phyloP scores from a whole-genome alignment of 768 basidiomycete genomes.

The Amanita pseudoporphyria region DNA sequence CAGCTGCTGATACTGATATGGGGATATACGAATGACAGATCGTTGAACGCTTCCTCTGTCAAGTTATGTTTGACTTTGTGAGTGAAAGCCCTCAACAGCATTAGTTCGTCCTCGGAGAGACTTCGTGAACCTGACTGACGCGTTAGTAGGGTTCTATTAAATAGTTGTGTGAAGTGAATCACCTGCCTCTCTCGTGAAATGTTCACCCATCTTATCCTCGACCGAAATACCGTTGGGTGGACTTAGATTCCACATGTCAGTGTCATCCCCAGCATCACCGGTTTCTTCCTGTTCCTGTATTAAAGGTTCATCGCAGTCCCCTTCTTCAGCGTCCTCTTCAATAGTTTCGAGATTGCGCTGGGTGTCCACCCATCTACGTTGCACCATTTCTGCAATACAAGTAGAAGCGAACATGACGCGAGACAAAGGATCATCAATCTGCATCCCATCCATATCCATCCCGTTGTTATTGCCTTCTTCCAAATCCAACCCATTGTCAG shows the following conservation, averaged over 20 bases:
- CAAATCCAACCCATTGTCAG: neutral
- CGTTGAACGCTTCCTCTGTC: neutral
- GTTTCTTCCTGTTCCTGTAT: neutral
- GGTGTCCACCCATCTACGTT: neutral
- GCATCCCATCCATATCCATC: neutral
- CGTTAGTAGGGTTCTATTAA: neutral
- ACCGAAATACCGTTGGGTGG: neutral
- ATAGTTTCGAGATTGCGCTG: neutral
- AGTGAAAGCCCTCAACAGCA: neutral
- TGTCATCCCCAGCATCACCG: neutral
- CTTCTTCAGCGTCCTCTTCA: neutral
- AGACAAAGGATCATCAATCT: neutral
- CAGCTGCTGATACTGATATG: neutral
- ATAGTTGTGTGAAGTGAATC: neutral
- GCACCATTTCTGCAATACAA: too few species aligned
- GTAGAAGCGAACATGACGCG: too few species aligned
- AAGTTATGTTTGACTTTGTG: neutral
- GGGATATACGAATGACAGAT: neutral
- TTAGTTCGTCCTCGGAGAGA: neutral
- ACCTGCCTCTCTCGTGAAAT: too few species aligned
- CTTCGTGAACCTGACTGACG: neutral
- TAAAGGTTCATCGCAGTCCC: neutral
- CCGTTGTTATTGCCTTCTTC: neutral
- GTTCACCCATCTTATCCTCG: neutral
- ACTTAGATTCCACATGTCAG: slow-evolving; percentile 1